A percentile compares a stretch with the other conserved stretches of the same genome.
Conservation (phyloP, 2,329 filamentous ascomycete species). For the Cladosporium velox region DNA sequence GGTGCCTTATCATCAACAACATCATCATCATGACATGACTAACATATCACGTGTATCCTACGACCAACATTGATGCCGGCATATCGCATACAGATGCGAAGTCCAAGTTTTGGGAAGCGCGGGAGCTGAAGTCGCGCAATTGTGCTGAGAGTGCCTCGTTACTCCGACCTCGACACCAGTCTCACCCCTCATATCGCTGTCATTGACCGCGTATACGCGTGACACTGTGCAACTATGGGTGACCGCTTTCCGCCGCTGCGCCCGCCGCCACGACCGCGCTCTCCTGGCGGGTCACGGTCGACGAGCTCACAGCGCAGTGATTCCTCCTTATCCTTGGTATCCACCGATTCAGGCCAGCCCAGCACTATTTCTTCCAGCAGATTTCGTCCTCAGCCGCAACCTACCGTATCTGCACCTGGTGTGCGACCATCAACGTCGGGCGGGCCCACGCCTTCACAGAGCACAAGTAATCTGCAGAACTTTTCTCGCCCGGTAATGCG, state of each 20-base stretch:
- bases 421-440: constrained; percentile 37
- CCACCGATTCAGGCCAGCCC: constrained; percentile 44
- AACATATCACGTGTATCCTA: constrained; percentile 14
- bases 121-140: constrained; percentile 13
- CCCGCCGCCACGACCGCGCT: constrained; percentile 36
- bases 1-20: background rate
- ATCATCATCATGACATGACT: constrained; percentile 6
- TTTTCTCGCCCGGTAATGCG: constrained; percentile 34
- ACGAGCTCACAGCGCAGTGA: constrained; percentile 39
- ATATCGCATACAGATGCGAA: constrained; percentile 12
- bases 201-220: constrained; percentile 8
- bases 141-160: background rate
- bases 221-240: constrained; percentile 27
- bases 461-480: constrained; percentile 39
- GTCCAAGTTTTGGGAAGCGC: background rate
- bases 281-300: constrained; percentile 34
- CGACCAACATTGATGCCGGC: constrained; percentile 13
- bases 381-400: constrained; percentile 18
- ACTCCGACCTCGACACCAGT: background rate
- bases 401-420: constrained; percentile 36
- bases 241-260: constrained; percentile 33
- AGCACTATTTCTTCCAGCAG: constrained; percentile 37
- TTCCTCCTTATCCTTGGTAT: constrained; percentile 38
- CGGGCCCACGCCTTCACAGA: constrained; percentile 35
- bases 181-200: background rate